Base-by-base conservation (phyloP, 495 filamentous ascomycete genomes). In the Ramalina intermedia region DNA sequence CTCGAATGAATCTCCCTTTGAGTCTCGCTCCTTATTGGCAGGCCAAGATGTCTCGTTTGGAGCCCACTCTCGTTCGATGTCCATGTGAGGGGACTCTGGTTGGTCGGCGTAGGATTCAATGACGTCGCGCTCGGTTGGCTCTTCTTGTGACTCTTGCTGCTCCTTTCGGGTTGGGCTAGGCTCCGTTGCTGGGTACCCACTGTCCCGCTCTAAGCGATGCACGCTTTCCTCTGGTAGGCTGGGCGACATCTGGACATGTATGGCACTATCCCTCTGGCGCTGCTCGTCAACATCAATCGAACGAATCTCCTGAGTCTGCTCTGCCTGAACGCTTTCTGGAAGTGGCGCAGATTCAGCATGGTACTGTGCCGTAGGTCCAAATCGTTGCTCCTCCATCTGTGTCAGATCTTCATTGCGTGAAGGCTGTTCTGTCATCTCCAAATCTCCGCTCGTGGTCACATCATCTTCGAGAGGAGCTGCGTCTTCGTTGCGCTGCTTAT, bases 231-330 rank as follows among this genome's bases (percentile, higher is more conserved):
- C 46, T 13, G 59, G 46, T 2, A 58, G 56, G 41, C 63, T 49
- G 41, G 71, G 69, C 54, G 73, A 72, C 57, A 74, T 73, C 56
- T 59, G 65, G 54, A 75, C 63, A 57, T 69, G 65, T 55, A 74
- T 63, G 54, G 65, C 71, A 50, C 69, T 70, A 47, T 74, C 71
- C 54, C 73, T 66, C 65, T 65, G 66, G 33, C 39, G 37, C 16
- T 21, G 21, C 29, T 21, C 20, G 16, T 27, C 33, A 3, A 33
- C 12, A 11, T 33, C 29, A 11, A 9, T 33, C 7, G 12, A 7
- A 33, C 2, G 18, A 20, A 16, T 4, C 29, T n/a, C 9, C 26
- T 29, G 21, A 50, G 0, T 33, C 7, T 18, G 8, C 16, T 18
- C 41, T 18, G 7, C 37, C 12, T 33, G 8, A 33, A 33, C 29